Percentiles rank a stretch among this genome's conserved stretches.
phyloP scores from a whole-genome alignment of 805 yeast species.

The Lachancea lanzarotensis region DNA sequence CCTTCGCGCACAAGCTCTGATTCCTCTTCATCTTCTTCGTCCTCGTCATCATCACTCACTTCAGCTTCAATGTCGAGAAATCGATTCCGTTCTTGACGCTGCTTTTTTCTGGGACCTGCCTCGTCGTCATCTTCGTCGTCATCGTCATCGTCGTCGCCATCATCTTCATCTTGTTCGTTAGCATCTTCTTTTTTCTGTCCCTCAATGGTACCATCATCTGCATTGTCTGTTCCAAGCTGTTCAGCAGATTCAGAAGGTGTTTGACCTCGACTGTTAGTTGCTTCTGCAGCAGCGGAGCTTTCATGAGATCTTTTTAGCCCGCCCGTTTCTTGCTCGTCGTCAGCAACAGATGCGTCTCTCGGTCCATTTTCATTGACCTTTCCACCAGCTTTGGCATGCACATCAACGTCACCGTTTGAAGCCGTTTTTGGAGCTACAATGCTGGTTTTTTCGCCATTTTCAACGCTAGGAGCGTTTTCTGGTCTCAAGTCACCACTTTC shows the following conservation, averaged over 20 bases:
- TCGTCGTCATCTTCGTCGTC: constrained; percentile 53
- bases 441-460: not conserved
- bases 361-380: not conserved
- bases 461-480: not conserved
- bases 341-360: constrained; percentile 3
- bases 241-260: too few species aligned
- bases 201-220: not conserved
- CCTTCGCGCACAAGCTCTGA: constrained; percentile 84
- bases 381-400: not conserved
- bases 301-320: not conserved
- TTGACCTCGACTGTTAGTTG: too few species aligned
- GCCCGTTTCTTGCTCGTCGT: not conserved
- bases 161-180: constrained; percentile 37
- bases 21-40: constrained; percentile 86
- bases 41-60: constrained; percentile 94
- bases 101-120: constrained; percentile 41
- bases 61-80: constrained; percentile 98
- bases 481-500: not conserved
- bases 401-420: not conserved
- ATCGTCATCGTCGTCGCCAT: constrained; percentile 48
- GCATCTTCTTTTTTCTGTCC: constrained; percentile 2
- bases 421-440: not conserved
- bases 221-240: not conserved
- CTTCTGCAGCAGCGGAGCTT: not conserved
- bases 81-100: constrained; percentile 58